Conservation (phyloP, 139 green algal species). For the Pycnococcus provasolii region DNA sequence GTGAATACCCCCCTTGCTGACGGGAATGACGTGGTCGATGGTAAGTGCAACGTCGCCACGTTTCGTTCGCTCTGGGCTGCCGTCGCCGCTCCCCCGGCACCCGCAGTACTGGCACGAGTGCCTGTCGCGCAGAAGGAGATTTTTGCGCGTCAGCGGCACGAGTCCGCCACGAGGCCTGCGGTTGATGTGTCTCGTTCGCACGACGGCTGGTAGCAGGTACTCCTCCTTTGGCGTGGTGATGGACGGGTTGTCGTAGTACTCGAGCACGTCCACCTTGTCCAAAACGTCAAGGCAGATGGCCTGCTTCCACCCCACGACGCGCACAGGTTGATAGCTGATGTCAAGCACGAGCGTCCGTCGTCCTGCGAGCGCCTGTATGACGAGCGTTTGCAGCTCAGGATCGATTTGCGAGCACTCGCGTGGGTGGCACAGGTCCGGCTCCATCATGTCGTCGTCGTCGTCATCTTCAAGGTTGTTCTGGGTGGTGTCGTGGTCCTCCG, state of each 20-base stretch:
- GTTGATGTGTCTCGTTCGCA: slow-evolving; percentile 7
- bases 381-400: no score
- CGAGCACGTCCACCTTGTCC: slow-evolving; percentile 26
- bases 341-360: slow-evolving; percentile 21
- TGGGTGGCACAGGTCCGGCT: no score
- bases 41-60: slow-evolving; percentile 18
- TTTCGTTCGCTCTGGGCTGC: no score
- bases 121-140: slow-evolving; percentile 16
- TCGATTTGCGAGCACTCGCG: no score
- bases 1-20: slow-evolving; percentile 20
- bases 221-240: not conserved
- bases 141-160: slow-evolving; percentile 7
- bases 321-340: slow-evolving; percentile 14
- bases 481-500: no score
- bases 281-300: slow-evolving; percentile 16
- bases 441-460: no score
- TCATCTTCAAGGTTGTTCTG: no score
- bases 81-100: not conserved
- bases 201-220: slow-evolving; percentile 25
- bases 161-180: not conserved
- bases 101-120: slow-evolving; percentile 29
- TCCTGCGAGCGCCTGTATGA: not conserved
- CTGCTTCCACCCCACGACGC: slow-evolving; percentile 22
- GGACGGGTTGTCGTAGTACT: slow-evolving; percentile 23
- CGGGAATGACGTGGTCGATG: slow-evolving; percentile 35